Conservation (phyloP, 805 yeast species). For the Maudiozyma pseudohumilis region DNA sequence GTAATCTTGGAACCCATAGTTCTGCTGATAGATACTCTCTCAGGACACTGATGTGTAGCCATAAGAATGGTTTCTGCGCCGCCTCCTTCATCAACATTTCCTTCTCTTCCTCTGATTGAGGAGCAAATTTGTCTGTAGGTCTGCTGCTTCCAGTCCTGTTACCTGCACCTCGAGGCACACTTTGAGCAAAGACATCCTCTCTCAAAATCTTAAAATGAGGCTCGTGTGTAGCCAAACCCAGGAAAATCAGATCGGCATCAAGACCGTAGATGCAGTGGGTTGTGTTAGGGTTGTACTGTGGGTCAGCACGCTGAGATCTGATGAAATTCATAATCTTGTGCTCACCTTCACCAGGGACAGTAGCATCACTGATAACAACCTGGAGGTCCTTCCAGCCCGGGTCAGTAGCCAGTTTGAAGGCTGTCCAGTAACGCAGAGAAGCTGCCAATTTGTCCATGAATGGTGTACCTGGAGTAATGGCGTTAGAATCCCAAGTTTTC, state of each 20-base stretch:
- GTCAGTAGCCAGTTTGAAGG: slow-evolving; percentile 76
- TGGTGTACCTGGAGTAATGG: slow-evolving; percentile 98
- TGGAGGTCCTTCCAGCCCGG: slow-evolving; percentile 90
- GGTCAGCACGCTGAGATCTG: slow-evolving; percentile 78
- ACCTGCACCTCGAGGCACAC: slow-evolving; percentile 21
- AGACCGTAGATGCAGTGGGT: slow-evolving; percentile 94
- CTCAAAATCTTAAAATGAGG: slow-evolving; percentile 90
- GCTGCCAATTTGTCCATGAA: slow-evolving; percentile 86
- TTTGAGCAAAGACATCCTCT: slow-evolving; percentile 90
- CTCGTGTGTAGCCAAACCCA: slow-evolving; percentile 95
- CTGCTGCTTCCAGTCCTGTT: no score
- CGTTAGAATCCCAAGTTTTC: slow-evolving; percentile 88
- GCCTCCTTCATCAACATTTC: slow-evolving; percentile 29
- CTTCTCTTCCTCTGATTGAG: slow-evolving; percentile 52
- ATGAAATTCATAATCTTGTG: slow-evolving; percentile 96
- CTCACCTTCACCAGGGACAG: slow-evolving; percentile 99
- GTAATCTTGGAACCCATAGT: slow-evolving; percentile 54
- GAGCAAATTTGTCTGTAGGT: slow-evolving; percentile 26
- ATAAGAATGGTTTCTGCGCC: slow-evolving; percentile 70
- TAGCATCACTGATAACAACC: slow-evolving; percentile 87
- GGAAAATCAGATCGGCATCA: slow-evolving; percentile 94
- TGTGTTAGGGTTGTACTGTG: slow-evolving; percentile 84
- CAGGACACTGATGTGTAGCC: slow-evolving; percentile 83
- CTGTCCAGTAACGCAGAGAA: slow-evolving; percentile 83
- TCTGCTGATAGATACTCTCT: slow-evolving; percentile 85